Evolutionary conservation across 495 filamentous ascomycete species (phyloP).

Genomic region (Aspergillus saccharolyticus): DNA sequence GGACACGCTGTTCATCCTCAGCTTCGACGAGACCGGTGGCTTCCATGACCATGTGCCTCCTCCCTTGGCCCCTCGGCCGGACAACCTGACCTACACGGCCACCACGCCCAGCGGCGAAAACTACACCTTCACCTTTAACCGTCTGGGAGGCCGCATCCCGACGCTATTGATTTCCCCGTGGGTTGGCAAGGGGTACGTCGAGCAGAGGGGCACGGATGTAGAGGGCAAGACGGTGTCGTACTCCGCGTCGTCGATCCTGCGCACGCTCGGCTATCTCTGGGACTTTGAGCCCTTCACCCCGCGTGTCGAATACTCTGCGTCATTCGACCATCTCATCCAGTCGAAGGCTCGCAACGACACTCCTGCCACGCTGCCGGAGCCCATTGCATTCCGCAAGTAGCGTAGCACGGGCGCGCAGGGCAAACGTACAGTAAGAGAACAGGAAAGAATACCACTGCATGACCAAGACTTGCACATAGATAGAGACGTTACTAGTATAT

Average conservation of each 20-base stretch:
- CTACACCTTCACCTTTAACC: slow-evolving; percentile 43
- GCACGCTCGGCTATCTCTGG: slow-evolving; percentile 42
- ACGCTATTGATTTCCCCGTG: slow-evolving; percentile 49
- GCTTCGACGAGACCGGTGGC: slow-evolving; percentile 47
- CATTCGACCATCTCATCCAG: slow-evolving; percentile 40
- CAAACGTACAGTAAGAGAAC: neutral
- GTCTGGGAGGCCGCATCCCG: slow-evolving; percentile 45
- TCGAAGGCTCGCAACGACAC: slow-evolving; percentile 19
- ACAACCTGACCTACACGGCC: slow-evolving; percentile 42
- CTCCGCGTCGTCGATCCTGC: slow-evolving; percentile 35
- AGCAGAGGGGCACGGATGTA: slow-evolving; percentile 40
- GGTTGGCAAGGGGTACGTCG: slow-evolving; percentile 38
- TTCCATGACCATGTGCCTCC: slow-evolving; percentile 49
- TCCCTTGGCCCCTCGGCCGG: slow-evolving; percentile 34
- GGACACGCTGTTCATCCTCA: slow-evolving; percentile 43
- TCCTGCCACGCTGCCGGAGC: slow-evolving; percentile 17
- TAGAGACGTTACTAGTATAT: neutral
- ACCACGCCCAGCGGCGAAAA: slow-evolving; percentile 33
- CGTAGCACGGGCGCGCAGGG: no score
- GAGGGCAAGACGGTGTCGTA: slow-evolving; percentile 32
- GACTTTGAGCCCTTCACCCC: slow-evolving; percentile 41
- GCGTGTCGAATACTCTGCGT: slow-evolving; percentile 32
- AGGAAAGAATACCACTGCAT: neutral
- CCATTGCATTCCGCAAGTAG: slow-evolving; percentile 7
- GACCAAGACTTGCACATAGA: neutral